Evolutionary conservation across 2,329 filamentous ascomycete species (phyloP).

Genomic region (Fusarium tupiense): DNA sequence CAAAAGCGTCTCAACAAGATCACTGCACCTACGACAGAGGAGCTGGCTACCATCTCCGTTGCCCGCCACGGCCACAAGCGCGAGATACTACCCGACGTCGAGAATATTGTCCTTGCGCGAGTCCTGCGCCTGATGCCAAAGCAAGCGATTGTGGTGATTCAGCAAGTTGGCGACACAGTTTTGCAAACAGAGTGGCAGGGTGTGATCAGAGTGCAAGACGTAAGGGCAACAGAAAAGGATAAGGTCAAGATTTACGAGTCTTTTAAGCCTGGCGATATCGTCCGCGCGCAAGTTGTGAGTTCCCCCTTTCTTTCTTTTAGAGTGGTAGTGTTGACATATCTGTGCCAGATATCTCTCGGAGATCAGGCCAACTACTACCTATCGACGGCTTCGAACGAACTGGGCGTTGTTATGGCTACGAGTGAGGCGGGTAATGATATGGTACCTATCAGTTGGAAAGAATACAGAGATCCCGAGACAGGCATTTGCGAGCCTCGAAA

Average conservation of each 20-base stretch:
- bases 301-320: neutral
- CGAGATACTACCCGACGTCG: slow-evolving; percentile 83
- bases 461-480: slow-evolving; percentile 86
- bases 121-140: slow-evolving; percentile 87
- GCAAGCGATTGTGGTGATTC: slow-evolving; percentile 86
- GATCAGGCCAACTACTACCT: slow-evolving; percentile 97
- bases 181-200: slow-evolving; percentile 85
- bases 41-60: slow-evolving; percentile 66
- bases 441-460: slow-evolving; percentile 94
- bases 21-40: slow-evolving; percentile 54
- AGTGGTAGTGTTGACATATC: neutral
- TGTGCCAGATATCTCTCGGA: slow-evolving; percentile 78
- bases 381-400: slow-evolving; percentile 89
- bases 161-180: slow-evolving; percentile 79
- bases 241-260: slow-evolving; percentile 90
- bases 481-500: slow-evolving; percentile 83
- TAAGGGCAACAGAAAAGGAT: slow-evolving; percentile 95
- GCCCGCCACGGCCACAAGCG: slow-evolving; percentile 61
- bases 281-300: slow-evolving; percentile 82
- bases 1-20: slow-evolving; percentile 69
- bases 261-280: slow-evolving; percentile 92
- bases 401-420: slow-evolving; percentile 92
- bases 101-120: slow-evolving; percentile 81
- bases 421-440: slow-evolving; percentile 90
- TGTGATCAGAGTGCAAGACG: slow-evolving; percentile 87